Evolutionary conservation across 352 stramenopile species (phyloP), one percentile per base, ranked within the genome.

Genomic region (Albugo laibachii): DNA sequence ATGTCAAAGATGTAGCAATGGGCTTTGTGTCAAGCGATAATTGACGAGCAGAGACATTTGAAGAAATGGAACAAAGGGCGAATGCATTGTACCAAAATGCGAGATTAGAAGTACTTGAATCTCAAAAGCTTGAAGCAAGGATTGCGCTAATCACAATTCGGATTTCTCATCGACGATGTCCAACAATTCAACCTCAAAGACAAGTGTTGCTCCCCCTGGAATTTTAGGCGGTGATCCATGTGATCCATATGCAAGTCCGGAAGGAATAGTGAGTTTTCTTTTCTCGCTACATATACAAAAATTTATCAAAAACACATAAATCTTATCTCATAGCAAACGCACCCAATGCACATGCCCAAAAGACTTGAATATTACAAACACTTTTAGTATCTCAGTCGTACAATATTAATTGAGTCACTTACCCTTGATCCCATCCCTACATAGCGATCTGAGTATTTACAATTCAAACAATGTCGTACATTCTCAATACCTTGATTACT

Each of bases 181-280:
- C 49, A 98, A 68, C 52, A 98, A 82, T 70, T 98, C 93, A 46
- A 99, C 92, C 54, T 91, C 83, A 61, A 99, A 99, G 35, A 98
- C 80, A 31, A 99, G 73, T 42, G 91, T 95, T 13, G 89, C 83
- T 54, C 87, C 85, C 50, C 65, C 87, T 13, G 81, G 82, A 61
- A 99, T 99, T 62, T 89, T 95, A 13, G 73, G 82, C 41, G 80
- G 82, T 36, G 78, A 85, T 27, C 92, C 93, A 45, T 72, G 61
- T 64, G 95, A 79, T 54, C 95, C 94, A 66, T 99, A 99, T 31
- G 68, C 95, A 37, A 99, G 46, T 47, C 63, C 67, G 38, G 79
- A 87, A 14, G 79, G 79, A 50, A 92, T 92, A 4, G 74, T 88
- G 48, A 92, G 52, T 43, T 69, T 70, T 55, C 79, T 76, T 73